A percentile compares a stretch with the other conserved stretches of the same genome.
Evolutionary conservation across 1,284 basidiomycete genomes (phyloP).

Genomic region (Schizophyllum amplum): DNA sequence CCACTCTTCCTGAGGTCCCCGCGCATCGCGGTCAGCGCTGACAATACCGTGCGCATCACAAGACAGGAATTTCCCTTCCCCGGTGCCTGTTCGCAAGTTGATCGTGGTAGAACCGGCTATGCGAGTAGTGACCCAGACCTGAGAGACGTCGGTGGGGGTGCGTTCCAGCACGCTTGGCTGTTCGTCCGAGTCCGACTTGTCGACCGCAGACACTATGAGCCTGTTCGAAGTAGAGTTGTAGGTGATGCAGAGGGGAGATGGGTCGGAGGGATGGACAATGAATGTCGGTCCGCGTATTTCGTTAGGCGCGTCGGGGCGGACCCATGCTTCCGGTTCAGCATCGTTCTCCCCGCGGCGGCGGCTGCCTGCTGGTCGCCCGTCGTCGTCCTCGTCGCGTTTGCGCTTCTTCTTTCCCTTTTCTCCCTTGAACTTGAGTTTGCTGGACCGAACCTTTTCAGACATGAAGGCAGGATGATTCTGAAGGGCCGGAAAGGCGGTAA

Average conservation of each 20-base stretch:
- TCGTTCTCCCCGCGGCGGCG: constrained; percentile 50
- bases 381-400: constrained; percentile 50
- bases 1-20: constrained; percentile 86
- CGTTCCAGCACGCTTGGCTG: constrained; percentile 45
- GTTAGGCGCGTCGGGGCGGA: constrained; percentile 57
- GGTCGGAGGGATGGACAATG: constrained; percentile 70
- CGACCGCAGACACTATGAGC: constrained; percentile 41
- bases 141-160: constrained; percentile 69
- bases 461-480: background rate
- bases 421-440: constrained; percentile 81
- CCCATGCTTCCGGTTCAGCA: constrained; percentile 68
- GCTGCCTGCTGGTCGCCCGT: constrained; percentile 33
- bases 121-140: constrained; percentile 83
- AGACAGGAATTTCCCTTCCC: constrained; percentile 81
- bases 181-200: constrained; percentile 33
- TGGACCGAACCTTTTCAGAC: constrained; percentile 47
- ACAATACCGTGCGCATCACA: constrained; percentile 79
- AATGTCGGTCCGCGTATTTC: constrained; percentile 82
- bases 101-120: constrained; percentile 74
- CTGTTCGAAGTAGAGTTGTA: constrained; percentile 72
- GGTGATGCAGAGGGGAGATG: constrained; percentile 64
- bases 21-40: constrained; percentile 73
- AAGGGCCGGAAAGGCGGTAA: too few species aligned
- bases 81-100: constrained; percentile 76
- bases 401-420: constrained; percentile 79